Conservation (phyloP, 371 early-diverging fungal species). For the Smittium culicis region DNA sequence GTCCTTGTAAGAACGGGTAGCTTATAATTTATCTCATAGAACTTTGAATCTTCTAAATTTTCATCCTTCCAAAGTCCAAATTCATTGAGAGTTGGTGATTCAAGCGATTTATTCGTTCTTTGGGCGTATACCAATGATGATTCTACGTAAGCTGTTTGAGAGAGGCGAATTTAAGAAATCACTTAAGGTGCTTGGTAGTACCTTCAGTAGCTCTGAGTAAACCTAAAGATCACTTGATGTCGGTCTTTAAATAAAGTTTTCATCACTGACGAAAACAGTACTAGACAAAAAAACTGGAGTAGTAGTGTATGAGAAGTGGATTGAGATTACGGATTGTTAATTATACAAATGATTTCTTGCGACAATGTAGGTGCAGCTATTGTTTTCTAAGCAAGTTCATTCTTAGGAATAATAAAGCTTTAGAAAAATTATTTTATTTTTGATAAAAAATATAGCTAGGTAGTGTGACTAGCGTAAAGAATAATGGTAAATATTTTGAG, state of each 20-base stretch:
- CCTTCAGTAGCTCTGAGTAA: not conserved
- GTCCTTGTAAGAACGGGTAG: not conserved
- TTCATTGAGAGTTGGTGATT: not conserved
- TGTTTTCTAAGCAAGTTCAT: not conserved
- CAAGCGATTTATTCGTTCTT: not conserved
- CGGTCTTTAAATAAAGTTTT: not conserved
- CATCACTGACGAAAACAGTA: not conserved
- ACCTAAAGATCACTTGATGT: not conserved
- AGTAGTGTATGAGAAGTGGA: not conserved
- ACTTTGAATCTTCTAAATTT: not conserved
- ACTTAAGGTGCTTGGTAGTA: not conserved
- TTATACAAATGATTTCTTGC: not conserved
- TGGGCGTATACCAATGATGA: not conserved
- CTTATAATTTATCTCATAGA: not conserved
- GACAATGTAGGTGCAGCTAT: not conserved
- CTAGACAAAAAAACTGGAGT: not conserved
- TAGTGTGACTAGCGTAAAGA: not conserved
- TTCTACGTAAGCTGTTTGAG: not conserved
- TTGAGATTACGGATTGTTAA: not conserved
- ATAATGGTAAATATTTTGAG: not conserved
- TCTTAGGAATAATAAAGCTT: not conserved
- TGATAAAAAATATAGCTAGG: not conserved
- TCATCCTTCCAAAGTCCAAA: not conserved
- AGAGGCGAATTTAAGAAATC: not conserved
- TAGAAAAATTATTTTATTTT: not conserved